Evolutionary conservation across 2,329 filamentous ascomycete species (phyloP), one percentile per base, ranked within the genome.

Genomic region (Alternaria triticimaculans): DNA sequence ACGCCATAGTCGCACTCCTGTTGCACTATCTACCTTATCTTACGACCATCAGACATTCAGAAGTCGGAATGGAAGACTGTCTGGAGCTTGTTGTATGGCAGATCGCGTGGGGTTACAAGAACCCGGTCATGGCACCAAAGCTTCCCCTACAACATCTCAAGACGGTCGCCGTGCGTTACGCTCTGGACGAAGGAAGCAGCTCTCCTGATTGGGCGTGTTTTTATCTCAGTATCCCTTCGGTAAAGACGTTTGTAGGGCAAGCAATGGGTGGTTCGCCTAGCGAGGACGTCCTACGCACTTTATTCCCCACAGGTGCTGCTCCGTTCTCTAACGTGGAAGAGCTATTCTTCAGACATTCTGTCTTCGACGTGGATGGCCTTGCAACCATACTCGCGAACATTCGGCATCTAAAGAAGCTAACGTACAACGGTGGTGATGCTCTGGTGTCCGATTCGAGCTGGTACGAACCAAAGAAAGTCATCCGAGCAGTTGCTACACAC

Each of bases 91-190:
- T 64, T 23, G 28, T 68, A 45, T 43, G 45, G 6, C 21, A 46
- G 6, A 48, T 67, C 14, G 66, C 66, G 7, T 20, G 21, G 43
- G 58, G 45, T 14, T 69, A 69, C n/a, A 60, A 60, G 20, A 26
- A 63, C 14, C 58, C 62, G 5, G 14, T 25, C 8, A n/a, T 51
- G 11, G 55, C 63, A 7, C 43, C 51, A 8, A 37, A 23, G 10
- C 56, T 71, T 20, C 66, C 68, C 3, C 43, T 72, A 23, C 63
- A 68, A 49, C 66, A 58, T 18, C 65, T 72, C 7, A 60, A 53
- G 5, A 60, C 57, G 15, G 68, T 56, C 14, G 58, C 65, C n/a
- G 33, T 72, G 5, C 55, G 60, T 11, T 62, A 67, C 8, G 41
- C 48, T 10, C 63, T 65, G 15, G 58, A 58, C 3, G 68, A 70